Percentiles rank a stretch among this genome's conserved stretches.
Evolutionary conservation across 257 asterid genomes (phyloP).

Genomic region (Mentha longifolia): DNA sequence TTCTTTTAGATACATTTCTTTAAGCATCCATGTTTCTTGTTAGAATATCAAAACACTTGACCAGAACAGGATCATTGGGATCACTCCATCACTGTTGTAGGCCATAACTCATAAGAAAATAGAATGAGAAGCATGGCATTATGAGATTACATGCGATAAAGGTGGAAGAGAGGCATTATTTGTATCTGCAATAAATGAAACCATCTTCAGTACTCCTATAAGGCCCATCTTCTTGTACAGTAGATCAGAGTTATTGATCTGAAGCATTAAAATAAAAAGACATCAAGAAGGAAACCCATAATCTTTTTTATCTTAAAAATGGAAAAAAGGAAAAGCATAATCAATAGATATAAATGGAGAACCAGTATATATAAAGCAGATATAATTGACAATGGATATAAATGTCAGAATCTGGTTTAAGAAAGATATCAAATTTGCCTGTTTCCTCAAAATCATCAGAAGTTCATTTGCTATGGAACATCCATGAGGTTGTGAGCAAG

Average conservation of each 20-base stretch:
- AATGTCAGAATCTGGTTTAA: constrained; percentile 11
- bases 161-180: constrained; percentile 49
- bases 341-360: not conserved
- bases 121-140: constrained; percentile 18
- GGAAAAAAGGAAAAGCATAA: not conserved
- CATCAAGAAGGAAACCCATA: constrained; percentile 35
- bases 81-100: constrained; percentile 19
- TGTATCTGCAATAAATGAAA: constrained; percentile 70
- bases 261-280: constrained; percentile 23
- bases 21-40: constrained; percentile 6
- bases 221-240: constrained; percentile 89
- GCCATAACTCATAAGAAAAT: constrained; percentile 19
- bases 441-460: constrained; percentile 80
- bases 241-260: constrained; percentile 78
- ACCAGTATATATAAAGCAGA: not conserved
- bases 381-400: constrained; percentile 2
- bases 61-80: constrained; percentile 16
- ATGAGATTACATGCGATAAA: constrained; percentile 56
- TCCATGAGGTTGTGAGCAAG: constrained; percentile 61
- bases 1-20: not conserved
- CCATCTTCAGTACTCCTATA: constrained; percentile 78
- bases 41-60: constrained; percentile 8
- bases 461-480: constrained; percentile 83
- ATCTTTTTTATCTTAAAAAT: not conserved
- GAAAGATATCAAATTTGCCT: constrained; percentile 48